These are phyloP conservation scores for Fusarium sp. DNA, from an alignment of 2,329 filamentous ascomycete genomes.

Conservation along the genomic window DNA sequence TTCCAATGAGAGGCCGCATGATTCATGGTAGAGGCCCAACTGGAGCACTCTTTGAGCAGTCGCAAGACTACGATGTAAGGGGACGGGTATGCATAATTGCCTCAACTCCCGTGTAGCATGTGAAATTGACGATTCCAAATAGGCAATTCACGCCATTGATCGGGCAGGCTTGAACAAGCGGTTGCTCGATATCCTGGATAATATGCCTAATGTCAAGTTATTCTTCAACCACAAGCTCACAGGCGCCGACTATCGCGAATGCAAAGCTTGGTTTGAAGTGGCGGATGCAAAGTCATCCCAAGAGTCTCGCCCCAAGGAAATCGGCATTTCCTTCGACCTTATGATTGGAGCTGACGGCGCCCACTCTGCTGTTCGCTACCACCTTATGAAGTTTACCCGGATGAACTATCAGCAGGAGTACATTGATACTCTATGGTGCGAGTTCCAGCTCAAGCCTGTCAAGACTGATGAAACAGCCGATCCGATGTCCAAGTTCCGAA, in stretches of 20 bases:
- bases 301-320: slow-evolving; percentile 69
- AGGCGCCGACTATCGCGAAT: slow-evolving; percentile 82
- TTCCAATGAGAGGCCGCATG: slow-evolving; percentile 97
- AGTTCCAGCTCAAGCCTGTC: slow-evolving; percentile 81
- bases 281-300: slow-evolving; percentile 49
- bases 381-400: slow-evolving; percentile 93
- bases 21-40: slow-evolving; percentile 78
- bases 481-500: slow-evolving; percentile 68
- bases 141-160: slow-evolving; percentile 89
- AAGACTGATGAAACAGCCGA: slow-evolving; percentile 43
- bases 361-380: slow-evolving; percentile 89
- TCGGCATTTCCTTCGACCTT: slow-evolving; percentile 88
- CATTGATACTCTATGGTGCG: slow-evolving; percentile 97
- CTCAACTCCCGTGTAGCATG: slow-evolving; percentile 15
- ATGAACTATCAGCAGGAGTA: slow-evolving; percentile 96
- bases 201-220: slow-evolving; percentile 87
- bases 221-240: slow-evolving; percentile 95
- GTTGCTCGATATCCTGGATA: slow-evolving; percentile 84
- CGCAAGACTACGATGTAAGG: slow-evolving; percentile 92
- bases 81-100: slow-evolving; percentile 71
- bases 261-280: slow-evolving; percentile 88
- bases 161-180: slow-evolving; percentile 83
- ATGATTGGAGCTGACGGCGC: slow-evolving; percentile 96
- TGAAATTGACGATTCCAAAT: slow-evolving; percentile 14
- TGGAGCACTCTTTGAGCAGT: slow-evolving; percentile 78